A percentile compares a stretch with the other conserved stretches of the same genome.
These are phyloP conservation scores for Fusarium succisae DNA, from an alignment of 2,329 filamentous ascomycete species.

Conservation along the genomic window DNA sequence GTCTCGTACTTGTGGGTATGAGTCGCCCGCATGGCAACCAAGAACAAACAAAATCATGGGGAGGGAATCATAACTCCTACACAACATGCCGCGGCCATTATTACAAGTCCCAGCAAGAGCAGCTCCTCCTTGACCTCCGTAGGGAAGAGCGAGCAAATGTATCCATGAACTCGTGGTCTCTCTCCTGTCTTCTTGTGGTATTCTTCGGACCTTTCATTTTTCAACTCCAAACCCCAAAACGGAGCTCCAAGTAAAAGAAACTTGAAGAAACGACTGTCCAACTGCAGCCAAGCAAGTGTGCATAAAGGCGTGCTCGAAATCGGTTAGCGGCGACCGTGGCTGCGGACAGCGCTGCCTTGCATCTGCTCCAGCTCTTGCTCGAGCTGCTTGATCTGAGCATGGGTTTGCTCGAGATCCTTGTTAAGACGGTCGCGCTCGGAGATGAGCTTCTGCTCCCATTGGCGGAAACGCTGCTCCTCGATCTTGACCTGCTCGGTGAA, in stretches of 20 bases:
- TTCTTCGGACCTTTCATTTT: constrained; percentile 46
- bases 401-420: constrained; percentile 98
- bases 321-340: constrained; percentile 86
- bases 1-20: constrained; percentile 34
- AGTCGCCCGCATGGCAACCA: constrained; percentile 36
- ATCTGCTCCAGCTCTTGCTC: constrained; percentile 93
- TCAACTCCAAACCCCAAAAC: constrained; percentile 50
- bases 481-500: constrained; percentile 99
- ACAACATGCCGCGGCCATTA: constrained; percentile 38
- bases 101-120: constrained; percentile 26
- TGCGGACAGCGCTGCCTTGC: constrained; percentile 90
- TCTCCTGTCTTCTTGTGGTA: constrained; percentile 42
- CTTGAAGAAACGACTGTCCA: constrained; percentile 43
- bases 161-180: constrained; percentile 43
- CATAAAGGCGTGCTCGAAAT: constrained; percentile 13
- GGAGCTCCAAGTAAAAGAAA: constrained; percentile 43
- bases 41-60: constrained; percentile 37
- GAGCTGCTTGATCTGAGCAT: constrained; percentile 91
- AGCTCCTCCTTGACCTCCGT: constrained; percentile 14
- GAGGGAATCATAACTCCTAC: constrained; percentile 42
- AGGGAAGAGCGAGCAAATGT: constrained; percentile 40
- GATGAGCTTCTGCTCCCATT: constrained; percentile 99
- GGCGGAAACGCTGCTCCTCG: constrained; percentile 98
- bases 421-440: constrained; percentile 98
- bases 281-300: constrained; percentile 40